A percentile compares a stretch with the other conserved stretches of the same genome.
Conservation (phyloP, 176 grass and related monocot species). For the Hordeum vulgare region DNA sequence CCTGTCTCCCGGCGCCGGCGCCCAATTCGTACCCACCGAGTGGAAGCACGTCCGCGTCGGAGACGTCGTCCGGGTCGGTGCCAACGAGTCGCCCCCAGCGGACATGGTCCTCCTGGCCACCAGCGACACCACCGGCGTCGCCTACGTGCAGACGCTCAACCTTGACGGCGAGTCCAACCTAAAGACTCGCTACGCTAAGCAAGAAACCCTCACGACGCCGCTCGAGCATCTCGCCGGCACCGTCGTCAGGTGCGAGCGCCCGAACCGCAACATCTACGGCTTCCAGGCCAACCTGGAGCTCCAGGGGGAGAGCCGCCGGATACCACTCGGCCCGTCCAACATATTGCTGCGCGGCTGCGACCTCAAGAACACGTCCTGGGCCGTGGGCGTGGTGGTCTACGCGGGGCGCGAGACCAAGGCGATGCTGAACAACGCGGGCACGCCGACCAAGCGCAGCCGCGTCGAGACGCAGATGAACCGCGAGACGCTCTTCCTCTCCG, state of each 20-base stretch:
- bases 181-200: conserved; percentile 91
- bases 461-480: conserved; percentile 82
- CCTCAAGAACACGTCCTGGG: conserved; percentile 85
- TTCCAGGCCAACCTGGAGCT: conserved; percentile 75
- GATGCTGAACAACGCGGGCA: conserved; percentile 79
- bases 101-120: conserved; percentile 98
- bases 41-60: conserved; percentile 89
- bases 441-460: conserved; percentile 62
- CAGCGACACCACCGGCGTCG: conserved; percentile 81
- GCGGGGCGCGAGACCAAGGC: conserved; percentile 75
- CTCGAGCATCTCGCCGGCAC: conserved; percentile 32
- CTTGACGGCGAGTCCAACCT: conserved; percentile 98
- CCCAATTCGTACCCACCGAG: conserved; percentile 41
- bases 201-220: conserved; percentile 52
- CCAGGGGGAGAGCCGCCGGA: conserved; percentile 29
- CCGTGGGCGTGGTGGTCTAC: conserved; percentile 73
- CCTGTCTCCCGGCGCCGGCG: neutral
- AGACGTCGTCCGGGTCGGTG: conserved; percentile 44
- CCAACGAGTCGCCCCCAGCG: conserved; percentile 72
- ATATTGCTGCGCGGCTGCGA: conserved; percentile 92
- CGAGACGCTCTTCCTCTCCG: conserved; percentile 72
- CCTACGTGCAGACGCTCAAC: conserved; percentile 93
- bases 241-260: conserved; percentile 60
- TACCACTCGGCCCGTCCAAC: conserved; percentile 79
- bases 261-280: conserved; percentile 82